Evolutionary conservation across 176 grass and related monocot species (phyloP), one percentile per base, ranked within the genome.

Genomic region (Aechmea fasciata): DNA sequence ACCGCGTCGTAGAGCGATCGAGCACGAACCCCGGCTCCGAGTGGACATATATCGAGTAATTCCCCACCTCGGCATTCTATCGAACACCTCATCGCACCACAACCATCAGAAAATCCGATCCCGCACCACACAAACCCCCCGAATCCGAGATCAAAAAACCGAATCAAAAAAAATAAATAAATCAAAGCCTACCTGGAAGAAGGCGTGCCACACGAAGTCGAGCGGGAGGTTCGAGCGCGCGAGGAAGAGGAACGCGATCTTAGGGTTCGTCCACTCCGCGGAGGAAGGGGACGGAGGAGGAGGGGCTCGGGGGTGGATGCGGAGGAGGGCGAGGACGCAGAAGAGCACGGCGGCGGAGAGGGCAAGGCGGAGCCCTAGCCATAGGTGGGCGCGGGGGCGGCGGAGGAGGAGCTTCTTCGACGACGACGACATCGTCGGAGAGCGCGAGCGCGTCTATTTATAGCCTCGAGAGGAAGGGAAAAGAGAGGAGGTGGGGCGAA

Each of bases 181-280:
- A 3, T 48, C 10, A 17, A 61, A 11, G 57, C 29, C 26, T 13
- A 81, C 94, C 86, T 84, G 80, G 76, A 99, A 90, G 84, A 99
- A 99, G 74, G 94, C 70, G 72, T 93, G 85, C 94, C 94, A 99
- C 22, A 99, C 59, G 82, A 99, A 99, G 71, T 99, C 90, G 41
- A 99, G 90, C 67, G 94, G 94, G 51, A 99, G 66, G 33, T 86
- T 77, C 1, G 82, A 74, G 71, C 94, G 90, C 69, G 62, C 87
- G 69, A 99, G 80, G 80, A 99, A 99, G 75, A 99, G 86, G 81
- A 93, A 93, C 71, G 94, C 89, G 50, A 90, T 83, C 87, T 90
- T 99, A 1, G 84, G 66, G 24, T 25, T 26, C 50, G n/a, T 68
- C 0, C 65, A 80, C 5, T 73, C 80, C 66, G 4, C 52, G 47